These are phyloP conservation scores for Diplocarpon rosae DNA, from an alignment of 2,329 filamentous ascomycete genomes.

Conservation along the genomic window DNA sequence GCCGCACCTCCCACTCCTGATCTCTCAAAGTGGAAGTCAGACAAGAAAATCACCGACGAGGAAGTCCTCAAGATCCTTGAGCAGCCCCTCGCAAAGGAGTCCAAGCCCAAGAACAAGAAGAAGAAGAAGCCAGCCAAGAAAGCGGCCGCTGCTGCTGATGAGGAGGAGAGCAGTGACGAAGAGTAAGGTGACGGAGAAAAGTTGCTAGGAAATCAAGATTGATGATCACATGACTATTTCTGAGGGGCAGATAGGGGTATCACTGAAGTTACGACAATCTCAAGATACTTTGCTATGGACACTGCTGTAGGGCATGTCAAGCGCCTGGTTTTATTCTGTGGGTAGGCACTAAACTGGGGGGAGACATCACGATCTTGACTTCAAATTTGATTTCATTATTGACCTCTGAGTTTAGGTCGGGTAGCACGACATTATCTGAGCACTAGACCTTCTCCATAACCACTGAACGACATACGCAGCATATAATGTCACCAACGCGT, in stretches of 20 bases:
- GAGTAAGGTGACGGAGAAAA: constrained; percentile 20
- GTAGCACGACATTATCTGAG: no score
- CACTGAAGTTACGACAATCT: not conserved
- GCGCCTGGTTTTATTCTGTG: constrained; percentile 12
- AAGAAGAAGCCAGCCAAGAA: constrained; percentile 51
- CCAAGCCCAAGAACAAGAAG: constrained; percentile 85
- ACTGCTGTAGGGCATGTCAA: constrained; percentile 17
- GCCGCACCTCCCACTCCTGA: constrained; percentile 67
- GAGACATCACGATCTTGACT: no score
- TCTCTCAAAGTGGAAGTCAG: constrained; percentile 73
- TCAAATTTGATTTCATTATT: no score
- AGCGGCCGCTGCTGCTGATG: constrained; percentile 24
- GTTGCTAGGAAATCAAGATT: not conserved
- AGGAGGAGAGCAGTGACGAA: constrained; percentile 29
- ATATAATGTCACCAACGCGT: no score
- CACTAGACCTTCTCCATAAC: no score
- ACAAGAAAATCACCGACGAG: constrained; percentile 97
- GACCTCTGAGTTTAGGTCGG: no score
- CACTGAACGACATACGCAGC: no score
- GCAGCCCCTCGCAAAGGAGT: constrained; percentile 74
- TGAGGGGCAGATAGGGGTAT: not conserved
- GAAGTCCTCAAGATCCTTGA: constrained; percentile 92
- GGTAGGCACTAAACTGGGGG: no score
- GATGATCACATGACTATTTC: not conserved
- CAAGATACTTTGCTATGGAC: not conserved